Evolutionary conservation across 495 filamentous ascomycete species (phyloP), one percentile per base, ranked within the genome.

Genomic region (Bombardia bombarda): DNA sequence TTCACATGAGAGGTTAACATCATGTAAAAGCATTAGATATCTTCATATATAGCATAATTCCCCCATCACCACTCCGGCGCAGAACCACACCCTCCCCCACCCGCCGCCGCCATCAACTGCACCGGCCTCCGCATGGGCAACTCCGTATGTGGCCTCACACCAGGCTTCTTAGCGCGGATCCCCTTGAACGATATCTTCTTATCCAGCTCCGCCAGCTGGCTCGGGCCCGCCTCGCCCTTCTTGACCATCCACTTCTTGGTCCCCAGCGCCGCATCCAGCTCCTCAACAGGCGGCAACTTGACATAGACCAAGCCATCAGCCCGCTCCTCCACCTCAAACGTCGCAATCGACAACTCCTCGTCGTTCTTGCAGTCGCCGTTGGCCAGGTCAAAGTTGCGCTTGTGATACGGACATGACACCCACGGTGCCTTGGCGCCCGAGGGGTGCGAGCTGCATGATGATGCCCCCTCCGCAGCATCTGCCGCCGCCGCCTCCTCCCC

Each of bases 381-480:
- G 32, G 73, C 73, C 16, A 96, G 78, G 47, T 84, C 78, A 58
- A 83, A 97, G 63, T 95, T 95, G 43, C 85, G 80, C 68, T 97
- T 97, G 69, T 97, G 90, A 61, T 83, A 80, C 2, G 90, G 90
- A 61, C 90, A 97, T 2, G 81, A 86, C 3, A 97, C 80, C 82
- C 83, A 95, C 22, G 87, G 83, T 58, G 12, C 4, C 12, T 61
- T 48, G 49, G 61, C 35, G 77, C 65, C 19, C 86, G 74, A 20
- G 55, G 53, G 10, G 53, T 52, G 7, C n/a, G n/a, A n/a, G n/a
- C n/a, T n/a, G n/a, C n/a, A n/a, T n/a, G n/a, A n/a, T n/a, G n/a
- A n/a, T n/a, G n/a, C n/a, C n/a, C n/a, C n/a, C n/a, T n/a, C n/a
- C n/a, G n/a, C n/a, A n/a, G n/a, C n/a, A n/a, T n/a, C n/a, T n/a